phyloP scores from a whole-genome alignment of 2,329 filamentous ascomycete genomes.

The Calonectria hongkongensis region DNA sequence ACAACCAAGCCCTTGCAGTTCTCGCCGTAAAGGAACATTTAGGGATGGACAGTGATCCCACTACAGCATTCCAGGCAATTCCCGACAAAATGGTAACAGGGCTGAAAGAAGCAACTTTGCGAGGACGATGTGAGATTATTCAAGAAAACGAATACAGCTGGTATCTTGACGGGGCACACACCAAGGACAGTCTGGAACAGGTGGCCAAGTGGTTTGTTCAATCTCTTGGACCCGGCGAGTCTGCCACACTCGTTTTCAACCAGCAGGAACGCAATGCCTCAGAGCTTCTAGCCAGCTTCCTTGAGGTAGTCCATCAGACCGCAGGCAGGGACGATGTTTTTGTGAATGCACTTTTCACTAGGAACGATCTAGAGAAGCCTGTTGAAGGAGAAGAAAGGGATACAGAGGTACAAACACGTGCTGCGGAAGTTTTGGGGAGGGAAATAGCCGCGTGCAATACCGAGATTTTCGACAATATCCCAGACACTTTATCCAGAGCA shows the following conservation, averaged over 20 bases:
- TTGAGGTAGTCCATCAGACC: conserved; percentile 70
- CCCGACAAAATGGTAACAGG: conserved; percentile 75
- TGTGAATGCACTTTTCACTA: conserved; percentile 85
- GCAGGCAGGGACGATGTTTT: conserved; percentile 71
- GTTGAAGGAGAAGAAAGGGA: conserved; percentile 64
- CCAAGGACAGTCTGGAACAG: conserved; percentile 85
- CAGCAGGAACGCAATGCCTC: conserved; percentile 89
- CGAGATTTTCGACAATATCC: conserved; percentile 79
- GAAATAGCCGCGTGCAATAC: conserved; percentile 69
- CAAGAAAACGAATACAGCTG: conserved; percentile 75
- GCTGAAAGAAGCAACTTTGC: conserved; percentile 79
- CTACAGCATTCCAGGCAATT: conserved; percentile 51
- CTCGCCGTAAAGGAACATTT: conserved; percentile 76
- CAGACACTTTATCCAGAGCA: conserved; percentile 79
- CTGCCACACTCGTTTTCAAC: conserved; percentile 86
- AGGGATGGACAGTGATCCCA: conserved; percentile 51
- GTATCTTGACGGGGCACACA: conserved; percentile 93
- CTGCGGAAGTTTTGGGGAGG: conserved; percentile 76
- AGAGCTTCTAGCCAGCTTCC: conserved; percentile 77
- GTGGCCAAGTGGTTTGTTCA: conserved; percentile 85
- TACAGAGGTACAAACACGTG: conserved; percentile 78
- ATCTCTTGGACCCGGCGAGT: conserved; percentile 59
- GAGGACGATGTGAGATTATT: conserved; percentile 86
- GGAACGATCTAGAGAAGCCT: conserved; percentile 73
- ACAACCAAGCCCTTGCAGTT: conserved; percentile 76